phyloP scores from a whole-genome alignment of 208 protist genomes.

The Plasmodiophora brassicae region DNA sequence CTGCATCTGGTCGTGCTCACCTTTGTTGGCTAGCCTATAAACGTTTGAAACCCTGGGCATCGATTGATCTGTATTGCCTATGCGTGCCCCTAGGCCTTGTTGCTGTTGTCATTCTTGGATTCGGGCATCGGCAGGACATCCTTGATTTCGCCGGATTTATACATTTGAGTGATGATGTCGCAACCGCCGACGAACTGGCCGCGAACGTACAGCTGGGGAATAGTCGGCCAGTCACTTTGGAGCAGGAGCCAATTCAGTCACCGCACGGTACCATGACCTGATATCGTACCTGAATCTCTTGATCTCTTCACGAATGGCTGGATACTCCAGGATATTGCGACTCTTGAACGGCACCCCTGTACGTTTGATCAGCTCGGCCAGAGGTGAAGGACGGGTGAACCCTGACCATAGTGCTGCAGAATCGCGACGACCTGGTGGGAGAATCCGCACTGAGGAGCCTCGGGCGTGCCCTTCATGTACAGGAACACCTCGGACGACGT shows the following conservation, averaged over 20 bases:
- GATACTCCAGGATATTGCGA: constrained; percentile 36
- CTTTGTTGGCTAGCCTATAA: constrained; percentile 54
- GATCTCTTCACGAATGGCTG: constrained; percentile 23
- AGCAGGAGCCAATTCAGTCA: not conserved
- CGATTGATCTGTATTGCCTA: too few species aligned
- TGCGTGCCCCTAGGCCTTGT: too few species aligned
- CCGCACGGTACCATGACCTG: not conserved
- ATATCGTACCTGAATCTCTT: constrained; percentile 32
- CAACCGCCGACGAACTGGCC: constrained; percentile 51
- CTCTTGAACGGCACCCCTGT: constrained; percentile 38
- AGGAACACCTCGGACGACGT: constrained; percentile 35
- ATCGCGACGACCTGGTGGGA: constrained; percentile 40
- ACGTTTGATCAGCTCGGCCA: too few species aligned
- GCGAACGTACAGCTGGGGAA: constrained; percentile 52
- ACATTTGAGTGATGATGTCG: constrained; percentile 50
- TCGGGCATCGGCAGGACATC: not conserved
- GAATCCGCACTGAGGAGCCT: constrained; percentile 54
- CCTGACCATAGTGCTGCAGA: too few species aligned
- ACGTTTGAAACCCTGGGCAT: too few species aligned
- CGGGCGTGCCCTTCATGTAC: constrained; percentile 56
- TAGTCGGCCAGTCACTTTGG: constrained; percentile 52
- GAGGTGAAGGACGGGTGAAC: too few species aligned
- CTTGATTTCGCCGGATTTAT: constrained; percentile 43
- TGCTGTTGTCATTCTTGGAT: too few species aligned
- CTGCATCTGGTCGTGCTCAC: constrained; percentile 53